Evolutionary conservation across 768 basidiomycete genomes (phyloP), one percentile per base, ranked within the genome.

Genomic region (Mycena maculata): DNA sequence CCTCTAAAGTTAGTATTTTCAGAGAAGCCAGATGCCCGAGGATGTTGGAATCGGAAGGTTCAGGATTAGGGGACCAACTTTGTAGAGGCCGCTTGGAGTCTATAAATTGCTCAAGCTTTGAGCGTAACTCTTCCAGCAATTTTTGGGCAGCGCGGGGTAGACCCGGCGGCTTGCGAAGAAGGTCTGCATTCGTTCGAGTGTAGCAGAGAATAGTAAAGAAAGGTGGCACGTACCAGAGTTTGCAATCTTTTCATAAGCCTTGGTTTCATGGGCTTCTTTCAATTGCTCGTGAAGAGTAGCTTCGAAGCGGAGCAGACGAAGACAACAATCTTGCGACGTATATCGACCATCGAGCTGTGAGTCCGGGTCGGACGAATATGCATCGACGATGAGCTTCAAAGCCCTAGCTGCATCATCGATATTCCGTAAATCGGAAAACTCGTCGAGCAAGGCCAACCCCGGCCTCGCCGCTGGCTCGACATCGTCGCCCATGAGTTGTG

Each of bases 1-100:
- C 1, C 57, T 79, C 79, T 13, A 82, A 45, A 36, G 60, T 74
- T 3, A 81, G 82, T 48, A 85, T 81, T 11, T 65, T 67, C 28
- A 83, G 70, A 4, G 69, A 63, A 20, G n/a, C 50, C 0, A 84
- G 67, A 63, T 83, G 79, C 15, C 53, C 57, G 22, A 69, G 54
- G n/a, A 73, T 68, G 42, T 71, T 66, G 23, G 54, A 38, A 56
- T 77, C 73, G 22, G 76, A 42, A 22, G 57, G n/a, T 45, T 23
- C 18, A 27, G n/a, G 13, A 10, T 22, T 5, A 6, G 58, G 33
- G 9, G 8, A 9, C 58, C 31, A 60, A 23, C 7, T 20, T 8
- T 22, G 23, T 4, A 60, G 22, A 20, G 33, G 33, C 2, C 13
- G 20, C 13, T 47, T n/a, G 15, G 44, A 33, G n/a, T 9, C 27